Evolutionary conservation across 208 protist genomes (phyloP).

Genomic region (Leishmania major): DNA sequence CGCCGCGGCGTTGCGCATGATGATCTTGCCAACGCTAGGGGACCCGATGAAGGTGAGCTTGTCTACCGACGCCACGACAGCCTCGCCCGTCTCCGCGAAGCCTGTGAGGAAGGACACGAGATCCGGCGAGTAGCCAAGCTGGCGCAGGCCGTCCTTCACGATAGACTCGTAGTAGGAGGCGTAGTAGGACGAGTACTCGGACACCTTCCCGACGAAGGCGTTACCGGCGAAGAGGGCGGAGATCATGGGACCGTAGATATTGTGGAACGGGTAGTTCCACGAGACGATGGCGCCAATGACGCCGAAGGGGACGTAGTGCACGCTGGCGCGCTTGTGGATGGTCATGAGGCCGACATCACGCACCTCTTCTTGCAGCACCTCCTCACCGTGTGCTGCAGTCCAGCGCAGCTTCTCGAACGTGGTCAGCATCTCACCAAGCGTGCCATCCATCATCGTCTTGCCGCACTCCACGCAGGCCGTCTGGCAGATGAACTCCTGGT

Average conservation of each 20-base stretch:
- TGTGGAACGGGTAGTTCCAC: conserved; percentile 97
- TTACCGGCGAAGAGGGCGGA: conserved; percentile 95
- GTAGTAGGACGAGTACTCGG: conserved; percentile 94
- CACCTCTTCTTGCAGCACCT: conserved; percentile 80
- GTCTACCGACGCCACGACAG: conserved; percentile 88
- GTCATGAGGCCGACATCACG: conserved; percentile 86
- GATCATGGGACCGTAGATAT: conserved; percentile 94
- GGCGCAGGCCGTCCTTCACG: conserved; percentile 82
- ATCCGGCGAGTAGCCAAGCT: conserved; percentile 89
- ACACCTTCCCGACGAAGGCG: conserved; percentile 94
- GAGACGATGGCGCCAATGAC: conserved; percentile 94
- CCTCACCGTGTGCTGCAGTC: conserved; percentile 82
- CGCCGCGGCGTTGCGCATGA: conserved; percentile 90
- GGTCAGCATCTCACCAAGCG: conserved; percentile 90
- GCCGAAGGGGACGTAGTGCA: conserved; percentile 89
- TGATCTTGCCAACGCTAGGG: conserved; percentile 84
- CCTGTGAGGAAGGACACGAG: conserved; percentile 94
- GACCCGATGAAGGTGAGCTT: conserved; percentile 94
- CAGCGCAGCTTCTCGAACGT: conserved; percentile 94
- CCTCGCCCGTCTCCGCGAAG: conserved; percentile 92
- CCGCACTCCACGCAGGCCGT: conserved; percentile 89
- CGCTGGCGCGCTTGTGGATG: conserved; percentile 86
- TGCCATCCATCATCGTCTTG: conserved; percentile 93
- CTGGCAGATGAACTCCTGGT: conserved; percentile 87
- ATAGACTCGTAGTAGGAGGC: conserved; percentile 93